A percentile compares a stretch with the other conserved stretches of the same genome.
Evolutionary conservation across 768 basidiomycete species (phyloP).

Genomic region (Russula sp.): DNA sequence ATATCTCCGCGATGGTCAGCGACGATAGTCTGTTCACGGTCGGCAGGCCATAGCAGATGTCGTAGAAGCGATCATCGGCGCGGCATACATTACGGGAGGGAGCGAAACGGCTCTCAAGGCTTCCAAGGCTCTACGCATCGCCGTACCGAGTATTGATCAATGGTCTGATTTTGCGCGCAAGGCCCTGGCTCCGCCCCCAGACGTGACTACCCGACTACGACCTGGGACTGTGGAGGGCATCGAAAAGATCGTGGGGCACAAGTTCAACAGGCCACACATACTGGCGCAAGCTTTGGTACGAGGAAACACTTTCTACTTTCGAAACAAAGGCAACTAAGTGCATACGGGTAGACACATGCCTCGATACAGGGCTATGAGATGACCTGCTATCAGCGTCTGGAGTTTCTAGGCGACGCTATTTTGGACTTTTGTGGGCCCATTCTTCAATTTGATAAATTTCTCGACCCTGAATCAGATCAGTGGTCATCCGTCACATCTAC

Average conservation of each 20-base stretch:
- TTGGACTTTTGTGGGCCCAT: conserved; percentile 66
- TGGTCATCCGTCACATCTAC: conserved; percentile 69
- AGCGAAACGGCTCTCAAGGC: conserved; percentile 57
- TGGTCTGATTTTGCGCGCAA: conserved; percentile 70
- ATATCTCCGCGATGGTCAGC: conserved; percentile 1
- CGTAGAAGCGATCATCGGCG: conserved; percentile 78
- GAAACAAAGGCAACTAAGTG: neutral
- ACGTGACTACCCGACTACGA: conserved; percentile 40
- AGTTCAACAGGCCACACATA: conserved; percentile 55
- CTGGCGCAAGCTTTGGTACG: conserved; percentile 69
- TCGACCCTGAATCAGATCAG: conserved; percentile 34
- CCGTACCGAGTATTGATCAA: conserved; percentile 53
- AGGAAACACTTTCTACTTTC: conserved; percentile 8
- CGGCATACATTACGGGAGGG: conserved; percentile 72
- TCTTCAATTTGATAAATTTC: conserved; percentile 6
- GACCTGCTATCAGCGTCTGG: conserved; percentile 66
- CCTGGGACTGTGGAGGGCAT: conserved; percentile 48
- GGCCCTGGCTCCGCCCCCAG: conserved; percentile 38
- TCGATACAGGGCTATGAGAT: conserved; percentile 51
- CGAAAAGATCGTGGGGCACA: conserved; percentile 57
- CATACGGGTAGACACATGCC: conserved; percentile 53
- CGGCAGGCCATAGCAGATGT: conserved; percentile 75
- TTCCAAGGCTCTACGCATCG: conserved; percentile 58
- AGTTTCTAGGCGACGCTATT: conserved; percentile 83
- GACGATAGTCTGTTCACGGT: neutral